A percentile compares a stretch with the other conserved stretches of the same genome.
Evolutionary conservation across 441 rosid genomes (phyloP).

Genomic region (Theobroma grandiflorum): DNA sequence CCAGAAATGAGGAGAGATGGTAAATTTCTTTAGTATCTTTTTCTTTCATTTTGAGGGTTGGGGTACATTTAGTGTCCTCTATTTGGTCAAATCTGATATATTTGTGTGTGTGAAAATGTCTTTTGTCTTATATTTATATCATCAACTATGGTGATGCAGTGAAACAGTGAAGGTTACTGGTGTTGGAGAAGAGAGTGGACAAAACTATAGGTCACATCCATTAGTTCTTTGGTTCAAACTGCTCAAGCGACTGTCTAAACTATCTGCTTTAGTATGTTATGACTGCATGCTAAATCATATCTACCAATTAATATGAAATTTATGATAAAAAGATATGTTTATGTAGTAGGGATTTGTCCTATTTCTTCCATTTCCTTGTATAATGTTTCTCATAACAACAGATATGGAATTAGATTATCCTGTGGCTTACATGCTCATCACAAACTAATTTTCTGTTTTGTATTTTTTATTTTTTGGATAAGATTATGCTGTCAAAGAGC

Average conservation of each 20-base stretch:
- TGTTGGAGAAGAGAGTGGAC: not conserved
- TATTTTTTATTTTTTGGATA: slow-evolving; percentile 34
- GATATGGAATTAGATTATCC: not conserved
- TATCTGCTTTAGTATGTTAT: not conserved
- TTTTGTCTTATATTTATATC: not conserved
- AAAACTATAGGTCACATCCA: not conserved
- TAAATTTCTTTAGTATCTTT: slow-evolving; percentile 28
- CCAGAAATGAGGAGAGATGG: slow-evolving; percentile 87
- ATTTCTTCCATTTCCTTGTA: not conserved
- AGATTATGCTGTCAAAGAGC: slow-evolving; percentile 93
- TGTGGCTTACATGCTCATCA: not conserved
- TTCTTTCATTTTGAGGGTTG: not conserved
- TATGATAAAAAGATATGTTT: not conserved
- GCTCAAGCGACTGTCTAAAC: not conserved
- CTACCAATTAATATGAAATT: not conserved
- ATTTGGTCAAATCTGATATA: not conserved
- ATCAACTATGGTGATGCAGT: not conserved
- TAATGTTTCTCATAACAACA: not conserved
- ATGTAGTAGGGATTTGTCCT: not conserved
- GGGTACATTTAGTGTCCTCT: not conserved
- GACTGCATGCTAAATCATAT: not conserved
- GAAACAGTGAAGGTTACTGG: not conserved
- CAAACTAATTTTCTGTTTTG: slow-evolving; percentile 32
- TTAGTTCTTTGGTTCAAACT: not conserved
- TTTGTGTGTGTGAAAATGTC: not conserved